phyloP scores from a whole-genome alignment of 805 yeast genomes.

The Ogataea philodendri region DNA sequence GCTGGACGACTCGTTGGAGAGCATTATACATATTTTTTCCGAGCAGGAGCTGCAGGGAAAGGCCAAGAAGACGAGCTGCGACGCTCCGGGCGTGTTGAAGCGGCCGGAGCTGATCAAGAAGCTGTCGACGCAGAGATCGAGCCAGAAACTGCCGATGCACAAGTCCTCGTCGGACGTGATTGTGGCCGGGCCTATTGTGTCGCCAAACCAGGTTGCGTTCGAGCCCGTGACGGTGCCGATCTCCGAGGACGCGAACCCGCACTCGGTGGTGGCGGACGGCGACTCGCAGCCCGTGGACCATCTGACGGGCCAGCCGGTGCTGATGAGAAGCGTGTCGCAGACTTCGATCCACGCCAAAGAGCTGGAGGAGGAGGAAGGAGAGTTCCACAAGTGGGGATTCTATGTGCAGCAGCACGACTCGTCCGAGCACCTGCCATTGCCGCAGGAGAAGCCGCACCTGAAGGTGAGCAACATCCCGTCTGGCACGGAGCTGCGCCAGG shows the following conservation, averaged over 20 bases:
- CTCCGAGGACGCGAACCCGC: constrained; percentile 45
- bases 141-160: constrained; percentile 47
- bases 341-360: constrained; percentile 67
- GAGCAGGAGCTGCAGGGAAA: constrained; percentile 16
- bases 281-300: constrained; percentile 61
- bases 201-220: constrained; percentile 37
- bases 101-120: constrained; percentile 30
- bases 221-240: constrained; percentile 13
- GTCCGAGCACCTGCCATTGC: constrained; percentile 13
- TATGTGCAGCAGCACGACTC: constrained; percentile 63
- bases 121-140: constrained; percentile 34
- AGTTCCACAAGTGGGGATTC: constrained; percentile 81
- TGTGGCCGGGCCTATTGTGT: constrained; percentile 52
- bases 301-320: constrained; percentile 68
- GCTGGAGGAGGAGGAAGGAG: constrained; percentile 91
- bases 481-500: constrained; percentile 53
- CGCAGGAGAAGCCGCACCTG: constrained; percentile 18
- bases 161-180: constrained; percentile 49
- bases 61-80: constrained; percentile 2
- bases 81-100: constrained; percentile 7
- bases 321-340: constrained; percentile 61
- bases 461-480: constrained; percentile 45
- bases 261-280: constrained; percentile 68
- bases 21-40: constrained; percentile 46
- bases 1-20: constrained; percentile 53